Percentiles rank a stretch among this genome's conserved stretches.
phyloP scores from a whole-genome alignment of 345 rosid genomes.

The Isatis tinctoria region DNA sequence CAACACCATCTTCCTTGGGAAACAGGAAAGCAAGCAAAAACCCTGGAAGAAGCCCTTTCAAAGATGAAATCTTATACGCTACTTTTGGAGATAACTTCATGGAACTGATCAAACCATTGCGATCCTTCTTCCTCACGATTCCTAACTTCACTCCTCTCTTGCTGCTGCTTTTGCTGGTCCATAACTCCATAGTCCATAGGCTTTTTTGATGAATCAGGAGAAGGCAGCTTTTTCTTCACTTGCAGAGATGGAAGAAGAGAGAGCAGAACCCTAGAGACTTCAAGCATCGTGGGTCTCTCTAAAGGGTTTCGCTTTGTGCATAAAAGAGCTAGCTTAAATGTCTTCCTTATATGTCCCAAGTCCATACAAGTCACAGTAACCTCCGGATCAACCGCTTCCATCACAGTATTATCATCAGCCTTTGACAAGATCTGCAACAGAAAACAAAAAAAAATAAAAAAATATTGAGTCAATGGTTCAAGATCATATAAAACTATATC shows the following conservation, averaged over 20 bases:
- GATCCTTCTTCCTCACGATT: slow-evolving; percentile 31
- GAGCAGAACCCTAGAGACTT: slow-evolving; percentile 65
- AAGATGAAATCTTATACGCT: slow-evolving; percentile 37
- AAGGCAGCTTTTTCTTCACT: slow-evolving; percentile 28
- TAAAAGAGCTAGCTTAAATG: slow-evolving; percentile 70
- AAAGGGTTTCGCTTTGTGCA: slow-evolving; percentile 72
- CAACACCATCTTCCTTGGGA: slow-evolving; percentile 10
- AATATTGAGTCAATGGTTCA: not conserved
- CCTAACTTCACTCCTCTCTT: not conserved
- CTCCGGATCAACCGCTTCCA: slow-evolving; percentile 93
- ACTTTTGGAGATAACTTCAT: slow-evolving; percentile 66
- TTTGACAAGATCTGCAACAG: slow-evolving; percentile 60
- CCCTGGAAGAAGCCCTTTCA: not conserved
- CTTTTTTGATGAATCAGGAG: slow-evolving; percentile 44
- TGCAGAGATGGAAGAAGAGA: slow-evolving; percentile 59
- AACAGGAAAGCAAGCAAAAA: slow-evolving; percentile 3
- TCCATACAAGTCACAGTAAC: slow-evolving; percentile 81
- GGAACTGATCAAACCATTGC: slow-evolving; percentile 66
- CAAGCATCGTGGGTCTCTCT: slow-evolving; percentile 90
- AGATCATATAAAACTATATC: not conserved
- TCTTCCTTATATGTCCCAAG: slow-evolving; percentile 54
- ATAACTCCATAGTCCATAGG: slow-evolving; percentile 35
- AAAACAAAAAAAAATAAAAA: not conserved
- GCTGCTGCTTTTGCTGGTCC: slow-evolving; percentile 10
- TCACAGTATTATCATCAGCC: slow-evolving; percentile 72